Evolutionary conservation across 2,329 filamentous ascomycete genomes (phyloP).

Genomic region (Byssothecium circinans): DNA sequence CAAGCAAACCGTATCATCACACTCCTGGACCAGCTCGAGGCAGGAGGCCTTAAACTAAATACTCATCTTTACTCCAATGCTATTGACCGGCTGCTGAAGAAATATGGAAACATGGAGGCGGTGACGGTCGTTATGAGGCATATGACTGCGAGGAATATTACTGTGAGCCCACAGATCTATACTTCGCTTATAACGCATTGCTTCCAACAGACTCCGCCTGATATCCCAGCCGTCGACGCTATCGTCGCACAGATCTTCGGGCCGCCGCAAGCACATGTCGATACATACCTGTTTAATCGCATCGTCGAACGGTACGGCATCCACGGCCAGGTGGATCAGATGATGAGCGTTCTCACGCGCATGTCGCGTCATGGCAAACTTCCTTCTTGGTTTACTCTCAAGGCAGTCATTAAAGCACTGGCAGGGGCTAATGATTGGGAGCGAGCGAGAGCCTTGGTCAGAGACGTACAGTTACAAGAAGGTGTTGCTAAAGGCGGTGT

Average conservation of each 20-base stretch:
- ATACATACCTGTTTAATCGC: constrained; percentile 69
- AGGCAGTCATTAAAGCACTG: constrained; percentile 43
- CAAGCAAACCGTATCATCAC: constrained; percentile 56
- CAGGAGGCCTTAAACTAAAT: constrained; percentile 61
- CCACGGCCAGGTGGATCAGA: constrained; percentile 52
- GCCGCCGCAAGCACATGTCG: constrained; percentile 39
- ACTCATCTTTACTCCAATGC: constrained; percentile 68
- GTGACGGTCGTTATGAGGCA: constrained; percentile 64
- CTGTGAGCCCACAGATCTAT: constrained; percentile 67
- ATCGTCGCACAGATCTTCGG: constrained; percentile 56
- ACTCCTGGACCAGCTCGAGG: constrained; percentile 59
- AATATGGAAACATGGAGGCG: constrained; percentile 50
- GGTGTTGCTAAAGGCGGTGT: constrained; percentile 32
- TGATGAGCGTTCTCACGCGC: constrained; percentile 46
- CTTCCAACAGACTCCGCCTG: constrained; percentile 61
- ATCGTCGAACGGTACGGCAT: constrained; percentile 68
- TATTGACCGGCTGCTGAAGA: constrained; percentile 64
- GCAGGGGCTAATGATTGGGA: constrained; percentile 40
- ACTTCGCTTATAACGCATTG: constrained; percentile 72
- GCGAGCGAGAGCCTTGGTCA: constrained; percentile 38
- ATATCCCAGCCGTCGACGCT: constrained; percentile 61
- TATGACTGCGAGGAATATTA: constrained; percentile 58
- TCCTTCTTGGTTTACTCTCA: constrained; percentile 48
- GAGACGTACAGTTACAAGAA: constrained; percentile 39
- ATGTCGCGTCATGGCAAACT: constrained; percentile 45